A percentile compares a stretch with the other conserved stretches of the same genome.
phyloP scores from a whole-genome alignment of 345 rosid genomes.

The Raphanus sativus region DNA sequence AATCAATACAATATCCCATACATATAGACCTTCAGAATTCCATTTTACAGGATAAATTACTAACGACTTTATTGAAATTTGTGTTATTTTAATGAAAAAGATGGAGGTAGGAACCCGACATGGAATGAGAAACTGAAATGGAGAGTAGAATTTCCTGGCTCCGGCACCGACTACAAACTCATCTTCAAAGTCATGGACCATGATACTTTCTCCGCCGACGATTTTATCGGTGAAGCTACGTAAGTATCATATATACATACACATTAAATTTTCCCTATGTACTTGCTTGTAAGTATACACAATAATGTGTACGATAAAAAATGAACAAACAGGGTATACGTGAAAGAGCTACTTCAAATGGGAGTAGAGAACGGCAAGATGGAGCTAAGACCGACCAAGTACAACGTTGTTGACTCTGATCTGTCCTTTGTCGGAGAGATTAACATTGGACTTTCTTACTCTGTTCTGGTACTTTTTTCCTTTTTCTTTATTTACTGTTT shows the following conservation, averaged over 20 bases:
- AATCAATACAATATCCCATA: not conserved
- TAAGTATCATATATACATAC: constrained; percentile 33
- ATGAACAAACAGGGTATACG: constrained; percentile 52
- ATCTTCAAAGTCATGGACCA: constrained; percentile 76
- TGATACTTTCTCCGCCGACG: constrained; percentile 73
- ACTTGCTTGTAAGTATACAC: not conserved
- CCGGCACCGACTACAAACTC: constrained; percentile 57
- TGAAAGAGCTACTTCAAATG: constrained; percentile 64
- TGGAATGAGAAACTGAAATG: constrained; percentile 74
- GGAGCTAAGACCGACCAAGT: constrained; percentile 57
- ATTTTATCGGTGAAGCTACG: constrained; percentile 71
- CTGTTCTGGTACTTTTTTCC: constrained; percentile 22
- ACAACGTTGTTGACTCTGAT: constrained; percentile 50
- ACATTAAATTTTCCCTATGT: not conserved
- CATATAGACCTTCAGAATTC: not conserved
- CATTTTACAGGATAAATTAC: not conserved
- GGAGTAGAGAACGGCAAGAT: constrained; percentile 76
- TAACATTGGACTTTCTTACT: constrained; percentile 58
- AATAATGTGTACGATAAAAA: not conserved
- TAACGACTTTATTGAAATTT: not conserved
- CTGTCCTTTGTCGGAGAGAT: constrained; percentile 66
- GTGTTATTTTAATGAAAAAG: constrained; percentile 1
- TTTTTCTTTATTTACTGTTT: not conserved
- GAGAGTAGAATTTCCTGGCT: constrained; percentile 80
- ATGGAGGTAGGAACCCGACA: constrained; percentile 48